Evolutionary conservation across 2,329 filamentous ascomycete genomes (phyloP).

Genomic region (Colletotrichum lentis): DNA sequence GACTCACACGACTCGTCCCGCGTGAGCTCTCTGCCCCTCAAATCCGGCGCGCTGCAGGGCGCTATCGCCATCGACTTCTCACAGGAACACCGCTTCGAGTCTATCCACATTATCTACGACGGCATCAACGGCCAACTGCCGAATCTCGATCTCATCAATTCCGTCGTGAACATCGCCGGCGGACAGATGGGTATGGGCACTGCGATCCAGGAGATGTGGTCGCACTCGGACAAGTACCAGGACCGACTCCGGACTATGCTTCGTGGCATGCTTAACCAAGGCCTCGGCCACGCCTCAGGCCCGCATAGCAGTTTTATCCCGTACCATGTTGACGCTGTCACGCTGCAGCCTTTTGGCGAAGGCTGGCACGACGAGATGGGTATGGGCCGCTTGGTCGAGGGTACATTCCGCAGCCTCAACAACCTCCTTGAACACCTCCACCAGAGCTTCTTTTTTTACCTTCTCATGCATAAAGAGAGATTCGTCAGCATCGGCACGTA

Average conservation of each 20-base stretch:
- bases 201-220: slow-evolving; percentile 85
- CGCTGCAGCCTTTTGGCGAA: slow-evolving; percentile 85
- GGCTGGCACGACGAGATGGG: slow-evolving; percentile 99
- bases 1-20: slow-evolving; percentile 78
- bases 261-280: slow-evolving; percentile 91
- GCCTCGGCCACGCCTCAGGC: slow-evolving; percentile 85
- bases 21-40: slow-evolving; percentile 82
- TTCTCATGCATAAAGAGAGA: slow-evolving; percentile 87
- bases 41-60: slow-evolving; percentile 91
- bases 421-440: slow-evolving; percentile 96
- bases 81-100: slow-evolving; percentile 83
- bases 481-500: slow-evolving; percentile 99
- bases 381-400: slow-evolving; percentile 87
- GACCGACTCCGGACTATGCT: slow-evolving; percentile 89
- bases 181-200: slow-evolving; percentile 92
- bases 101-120: slow-evolving; percentile 91
- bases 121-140: slow-evolving; percentile 95
- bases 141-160: slow-evolving; percentile 96
- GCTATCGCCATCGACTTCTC: slow-evolving; percentile 94
- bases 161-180: slow-evolving; percentile 83
- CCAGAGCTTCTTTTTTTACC: slow-evolving; percentile 99
- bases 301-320: slow-evolving; percentile 96
- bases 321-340: slow-evolving; percentile 96
- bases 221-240: slow-evolving; percentile 77
- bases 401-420: slow-evolving; percentile 91